A percentile compares a stretch with the other conserved stretches of the same genome.
These are phyloP conservation scores for Grosmannia huntii DNA, from an alignment of 2,329 filamentous ascomycete genomes.

Conservation along the genomic window DNA sequence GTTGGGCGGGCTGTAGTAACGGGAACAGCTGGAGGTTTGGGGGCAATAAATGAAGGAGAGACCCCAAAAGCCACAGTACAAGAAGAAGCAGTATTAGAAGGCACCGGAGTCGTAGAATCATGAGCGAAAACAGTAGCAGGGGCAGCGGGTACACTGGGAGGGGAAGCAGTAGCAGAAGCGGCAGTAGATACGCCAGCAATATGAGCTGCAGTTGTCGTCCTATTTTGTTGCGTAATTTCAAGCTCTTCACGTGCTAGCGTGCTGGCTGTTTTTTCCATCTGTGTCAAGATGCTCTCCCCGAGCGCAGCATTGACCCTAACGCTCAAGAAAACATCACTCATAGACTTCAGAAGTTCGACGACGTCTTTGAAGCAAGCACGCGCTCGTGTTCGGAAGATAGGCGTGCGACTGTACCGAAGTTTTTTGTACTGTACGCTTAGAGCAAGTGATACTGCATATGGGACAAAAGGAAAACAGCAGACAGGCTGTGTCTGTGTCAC, in stretches of 20 bases:
- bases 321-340: conserved; percentile 46
- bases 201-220: not conserved
- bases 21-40: too few species aligned
- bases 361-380: conserved; percentile 41
- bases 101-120: too few species aligned
- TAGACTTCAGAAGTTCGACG: conserved; percentile 36
- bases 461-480: conserved; percentile 44
- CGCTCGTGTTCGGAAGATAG: conserved; percentile 45
- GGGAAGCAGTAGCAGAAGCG: not conserved
- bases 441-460: conserved; percentile 48
- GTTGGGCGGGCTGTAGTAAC: not conserved
- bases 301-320: conserved; percentile 40
- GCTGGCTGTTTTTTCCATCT: conserved; percentile 42
- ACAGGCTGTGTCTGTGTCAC: conserved; percentile 38
- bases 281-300: conserved; percentile 39
- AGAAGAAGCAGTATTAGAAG: too few species aligned
- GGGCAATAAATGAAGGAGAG: too few species aligned
- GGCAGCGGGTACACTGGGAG: not conserved
- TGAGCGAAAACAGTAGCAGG: too few species aligned
- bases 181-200: not conserved
- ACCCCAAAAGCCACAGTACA: too few species aligned
- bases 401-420: conserved; percentile 46
- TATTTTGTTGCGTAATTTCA: not conserved
- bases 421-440: conserved; percentile 51
- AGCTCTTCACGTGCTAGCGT: conserved; percentile 20